A percentile compares a stretch with the other conserved stretches of the same genome.
phyloP scores from a whole-genome alignment of 495 filamentous ascomycete species.

The Staphylotrichum longicolle region DNA sequence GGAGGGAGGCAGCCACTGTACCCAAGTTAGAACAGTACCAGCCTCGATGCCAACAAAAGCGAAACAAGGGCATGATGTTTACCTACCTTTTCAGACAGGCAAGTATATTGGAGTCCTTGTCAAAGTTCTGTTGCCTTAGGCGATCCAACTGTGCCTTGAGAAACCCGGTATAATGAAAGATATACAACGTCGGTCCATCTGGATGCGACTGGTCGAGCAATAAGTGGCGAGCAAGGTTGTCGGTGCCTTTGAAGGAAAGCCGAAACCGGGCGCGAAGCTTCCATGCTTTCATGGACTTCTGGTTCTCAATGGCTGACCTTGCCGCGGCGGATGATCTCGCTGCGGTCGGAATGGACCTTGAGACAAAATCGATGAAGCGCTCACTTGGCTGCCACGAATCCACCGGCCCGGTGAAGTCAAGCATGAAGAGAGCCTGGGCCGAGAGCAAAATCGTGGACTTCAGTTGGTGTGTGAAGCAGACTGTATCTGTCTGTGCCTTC shows the following conservation, averaged over 20 bases:
- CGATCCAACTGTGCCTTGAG: constrained; percentile 6
- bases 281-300: constrained; percentile 11
- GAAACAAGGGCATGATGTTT: background rate
- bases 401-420: background rate
- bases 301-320: background rate
- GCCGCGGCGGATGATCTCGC: background rate
- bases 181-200: background rate
- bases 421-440: constrained; percentile 1
- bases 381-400: constrained; percentile 1
- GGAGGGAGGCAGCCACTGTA: background rate
- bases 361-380: constrained; percentile 8
- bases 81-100: background rate
- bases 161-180: constrained; percentile 6
- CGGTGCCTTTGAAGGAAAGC: constrained; percentile 4
- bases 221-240: constrained; percentile 7
- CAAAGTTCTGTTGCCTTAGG: background rate
- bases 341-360: background rate
- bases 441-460: background rate
- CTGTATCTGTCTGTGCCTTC: background rate
- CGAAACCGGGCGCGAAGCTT: constrained; percentile 1
- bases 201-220: background rate
- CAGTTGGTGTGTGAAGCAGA: background rate
- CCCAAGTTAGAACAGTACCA: background rate
- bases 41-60: background rate
- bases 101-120: background rate